These are phyloP conservation scores for Scutellaria barbata DNA, from an alignment of 257 asterid genomes.

Conservation along the genomic window DNA sequence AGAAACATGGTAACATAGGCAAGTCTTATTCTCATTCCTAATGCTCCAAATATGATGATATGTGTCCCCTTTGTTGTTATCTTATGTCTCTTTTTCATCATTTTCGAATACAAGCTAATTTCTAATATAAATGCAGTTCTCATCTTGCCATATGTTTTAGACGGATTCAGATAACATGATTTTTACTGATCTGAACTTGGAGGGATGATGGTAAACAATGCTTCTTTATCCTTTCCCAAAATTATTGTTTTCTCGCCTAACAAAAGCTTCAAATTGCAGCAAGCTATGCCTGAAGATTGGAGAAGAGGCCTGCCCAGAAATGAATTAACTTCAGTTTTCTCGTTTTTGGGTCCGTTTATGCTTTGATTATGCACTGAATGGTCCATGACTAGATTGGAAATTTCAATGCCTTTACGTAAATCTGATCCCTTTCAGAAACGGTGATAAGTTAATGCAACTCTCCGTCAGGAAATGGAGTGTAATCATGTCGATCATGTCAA, in stretches of 20 bases:
- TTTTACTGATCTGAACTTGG: neutral
- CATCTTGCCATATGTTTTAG: slow-evolving; percentile 1
- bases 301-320: neutral
- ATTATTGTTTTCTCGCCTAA: neutral
- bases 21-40: slow-evolving; percentile 5
- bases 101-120: no score
- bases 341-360: neutral
- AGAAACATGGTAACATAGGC: slow-evolving; percentile 45
- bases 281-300: neutral
- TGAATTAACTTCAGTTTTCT: no score
- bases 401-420: neutral
- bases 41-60: neutral
- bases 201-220: neutral
- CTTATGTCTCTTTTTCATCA: no score
- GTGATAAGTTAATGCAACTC: neutral
- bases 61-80: no score
- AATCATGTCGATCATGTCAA: neutral
- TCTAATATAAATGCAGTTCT: slow-evolving; percentile 14
- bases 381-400: no score
- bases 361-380: neutral
- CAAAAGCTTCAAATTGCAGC: neutral
- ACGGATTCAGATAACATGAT: neutral
- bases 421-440: neutral
- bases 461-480: neutral
- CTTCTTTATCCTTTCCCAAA: neutral